These are phyloP conservation scores for Amesomyces nigricolor DNA, from an alignment of 2,329 filamentous ascomycete genomes.

Conservation along the genomic window DNA sequence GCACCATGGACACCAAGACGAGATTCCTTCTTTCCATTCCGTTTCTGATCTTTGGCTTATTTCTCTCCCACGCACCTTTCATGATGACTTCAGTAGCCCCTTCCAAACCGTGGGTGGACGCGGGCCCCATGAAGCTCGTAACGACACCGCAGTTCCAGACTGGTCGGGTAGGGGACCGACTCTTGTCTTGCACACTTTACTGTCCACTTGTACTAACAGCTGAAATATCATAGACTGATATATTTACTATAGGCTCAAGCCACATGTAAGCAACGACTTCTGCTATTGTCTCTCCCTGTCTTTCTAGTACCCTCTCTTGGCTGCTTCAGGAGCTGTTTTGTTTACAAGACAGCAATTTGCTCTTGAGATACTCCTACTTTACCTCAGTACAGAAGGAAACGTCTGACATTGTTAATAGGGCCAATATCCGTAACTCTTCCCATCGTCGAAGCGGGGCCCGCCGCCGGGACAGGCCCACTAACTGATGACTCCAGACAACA, in stretches of 20 bases:
- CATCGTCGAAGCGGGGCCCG: too few relatives aligned
- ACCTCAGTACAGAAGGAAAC: too few relatives aligned
- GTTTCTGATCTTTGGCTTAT: conserved; percentile 30
- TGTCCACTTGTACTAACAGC: too few relatives aligned
- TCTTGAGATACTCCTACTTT: too few relatives aligned
- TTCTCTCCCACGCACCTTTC: conserved; percentile 35
- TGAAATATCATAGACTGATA: conserved; percentile 40
- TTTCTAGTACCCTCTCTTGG: too few relatives aligned
- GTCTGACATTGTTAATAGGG: too few relatives aligned
- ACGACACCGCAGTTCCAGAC: conserved; percentile 49
- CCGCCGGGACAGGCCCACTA: background rate
- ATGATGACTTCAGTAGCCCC: conserved; percentile 35
- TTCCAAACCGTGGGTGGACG: conserved; percentile 46
- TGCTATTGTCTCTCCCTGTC: too few relatives aligned
- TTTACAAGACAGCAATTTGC: too few relatives aligned
- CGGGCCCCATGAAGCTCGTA: conserved; percentile 47
- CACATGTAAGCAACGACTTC: too few relatives aligned
- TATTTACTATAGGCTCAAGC: conserved; percentile 40
- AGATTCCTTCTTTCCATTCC: conserved; percentile 22
- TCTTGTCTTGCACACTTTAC: too few relatives aligned
- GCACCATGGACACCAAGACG: conserved; percentile 20
- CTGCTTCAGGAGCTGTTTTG: too few relatives aligned
- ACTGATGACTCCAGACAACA: conserved; percentile 43
- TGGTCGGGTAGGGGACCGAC: conserved; percentile 37
- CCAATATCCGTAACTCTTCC: too few relatives aligned